Conservation (phyloP, 192 early-diverging fungal species). For the Podila epigama region DNA sequence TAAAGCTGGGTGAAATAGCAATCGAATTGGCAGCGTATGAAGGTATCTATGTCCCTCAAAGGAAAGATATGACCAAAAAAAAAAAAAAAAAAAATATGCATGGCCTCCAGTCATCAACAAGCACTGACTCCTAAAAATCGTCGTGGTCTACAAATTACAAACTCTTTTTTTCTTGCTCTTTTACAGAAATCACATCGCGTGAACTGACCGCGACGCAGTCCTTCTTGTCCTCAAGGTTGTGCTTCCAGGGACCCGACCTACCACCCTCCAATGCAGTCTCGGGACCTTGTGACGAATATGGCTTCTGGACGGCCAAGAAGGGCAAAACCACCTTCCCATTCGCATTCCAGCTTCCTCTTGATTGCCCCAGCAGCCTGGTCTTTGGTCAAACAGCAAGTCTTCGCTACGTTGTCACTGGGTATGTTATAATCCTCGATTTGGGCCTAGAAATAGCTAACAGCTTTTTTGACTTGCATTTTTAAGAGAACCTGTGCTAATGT, state of each 20-base stretch:
- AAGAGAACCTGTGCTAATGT: not conserved
- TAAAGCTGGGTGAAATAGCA: slow-evolving; percentile 69
- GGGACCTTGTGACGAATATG: slow-evolving; percentile 54
- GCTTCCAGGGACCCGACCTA: slow-evolving; percentile 63
- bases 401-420: slow-evolving; percentile 69
- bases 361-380: slow-evolving; percentile 63
- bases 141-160: not conserved
- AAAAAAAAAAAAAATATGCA: no score
- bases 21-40: slow-evolving; percentile 68
- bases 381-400: slow-evolving; percentile 59
- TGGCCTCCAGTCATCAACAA: no score
- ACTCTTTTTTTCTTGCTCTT: slow-evolving; percentile 28
- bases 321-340: slow-evolving; percentile 73
- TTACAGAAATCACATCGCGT: slow-evolving; percentile 53
- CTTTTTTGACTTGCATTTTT: slow-evolving; percentile 11
- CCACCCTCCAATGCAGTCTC: slow-evolving; percentile 66
- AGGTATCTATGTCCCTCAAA: no score
- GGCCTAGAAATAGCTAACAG: no score
- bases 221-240: slow-evolving; percentile 59
- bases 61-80: no score
- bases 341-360: slow-evolving; percentile 66
- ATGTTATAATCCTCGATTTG: slow-evolving; percentile 1
- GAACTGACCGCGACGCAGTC: slow-evolving; percentile 55
- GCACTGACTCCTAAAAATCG: not conserved
- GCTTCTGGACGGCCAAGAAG: slow-evolving; percentile 68